phyloP scores from a whole-genome alignment of 2,329 filamentous ascomycete species.

The Penicillium frequentans region DNA sequence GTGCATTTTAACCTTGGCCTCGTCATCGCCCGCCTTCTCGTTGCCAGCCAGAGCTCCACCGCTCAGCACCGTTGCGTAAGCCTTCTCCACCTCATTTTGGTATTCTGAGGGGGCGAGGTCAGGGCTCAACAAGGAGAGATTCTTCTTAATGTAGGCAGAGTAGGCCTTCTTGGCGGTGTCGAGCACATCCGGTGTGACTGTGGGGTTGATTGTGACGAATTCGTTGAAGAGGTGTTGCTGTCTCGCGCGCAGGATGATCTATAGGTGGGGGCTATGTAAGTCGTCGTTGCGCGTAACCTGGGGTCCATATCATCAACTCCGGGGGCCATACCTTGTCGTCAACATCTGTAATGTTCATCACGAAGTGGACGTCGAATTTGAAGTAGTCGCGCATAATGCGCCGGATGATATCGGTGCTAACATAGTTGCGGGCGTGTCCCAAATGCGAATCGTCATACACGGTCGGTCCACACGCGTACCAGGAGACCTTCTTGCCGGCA shows the following conservation, averaged over 20 bases:
- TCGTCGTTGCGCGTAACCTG: conserved; percentile 3
- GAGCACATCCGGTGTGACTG: conserved; percentile 46
- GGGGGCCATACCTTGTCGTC: conserved; percentile 63
- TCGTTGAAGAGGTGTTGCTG: conserved; percentile 76
- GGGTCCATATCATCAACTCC: background rate
- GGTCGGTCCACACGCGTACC: conserved; percentile 90
- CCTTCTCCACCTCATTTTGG: conserved; percentile 48
- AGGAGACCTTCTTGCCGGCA: conserved; percentile 67
- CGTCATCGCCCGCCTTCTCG: conserved; percentile 66
- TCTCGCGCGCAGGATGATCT: conserved; percentile 67
- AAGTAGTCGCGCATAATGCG: conserved; percentile 83
- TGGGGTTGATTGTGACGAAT: conserved; percentile 57
- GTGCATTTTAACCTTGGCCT: conserved; percentile 90
- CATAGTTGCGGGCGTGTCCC: conserved; percentile 86
- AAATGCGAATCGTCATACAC: conserved; percentile 81
- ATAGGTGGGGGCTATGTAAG: conserved; percentile 1
- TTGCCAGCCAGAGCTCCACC: conserved; percentile 57
- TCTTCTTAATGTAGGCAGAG: conserved; percentile 64
- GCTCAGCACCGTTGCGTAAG: conserved; percentile 56
- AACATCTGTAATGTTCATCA: conserved; percentile 91
- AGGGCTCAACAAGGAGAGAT: conserved; percentile 55
- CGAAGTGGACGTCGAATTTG: conserved; percentile 77
- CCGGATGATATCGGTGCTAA: conserved; percentile 83
- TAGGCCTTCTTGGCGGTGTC: conserved; percentile 54
- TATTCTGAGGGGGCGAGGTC: conserved; percentile 50